Percentiles rank a stretch among this genome's conserved stretches.
These are phyloP conservation scores for Starmera pachycereana DNA, from an alignment of 805 yeast genomes.

Conservation along the genomic window DNA sequence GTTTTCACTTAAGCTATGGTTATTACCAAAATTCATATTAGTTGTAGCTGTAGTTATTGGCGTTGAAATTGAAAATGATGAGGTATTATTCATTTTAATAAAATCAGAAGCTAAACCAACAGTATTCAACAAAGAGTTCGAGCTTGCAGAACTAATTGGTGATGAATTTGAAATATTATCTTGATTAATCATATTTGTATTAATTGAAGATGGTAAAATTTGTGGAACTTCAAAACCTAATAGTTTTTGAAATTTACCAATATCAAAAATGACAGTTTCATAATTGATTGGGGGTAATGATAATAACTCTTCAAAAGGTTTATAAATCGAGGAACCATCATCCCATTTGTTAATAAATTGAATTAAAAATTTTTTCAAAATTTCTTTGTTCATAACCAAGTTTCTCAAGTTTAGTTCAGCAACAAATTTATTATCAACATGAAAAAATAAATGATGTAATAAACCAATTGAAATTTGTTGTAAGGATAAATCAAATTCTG, in stretches of 20 bases:
- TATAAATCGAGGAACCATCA: constrained; percentile 21
- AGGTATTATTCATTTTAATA: too few species aligned
- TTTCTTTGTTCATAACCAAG: constrained; percentile 13
- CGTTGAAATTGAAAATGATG: too few species aligned
- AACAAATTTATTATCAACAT: constrained; percentile 1
- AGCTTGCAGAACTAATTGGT: too few species aligned
- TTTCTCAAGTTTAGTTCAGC: constrained; percentile 2
- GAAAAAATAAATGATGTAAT: constrained; percentile 21
- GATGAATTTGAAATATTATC: too few species aligned
- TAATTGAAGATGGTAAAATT: too few species aligned
- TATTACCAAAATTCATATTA: too few species aligned
- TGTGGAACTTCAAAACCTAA: not conserved
- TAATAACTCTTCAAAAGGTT: constrained; percentile 7
- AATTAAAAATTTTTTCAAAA: constrained; percentile 15
- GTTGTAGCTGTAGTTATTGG: too few species aligned
- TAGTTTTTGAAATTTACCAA: not conserved
- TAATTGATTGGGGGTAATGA: not conserved
- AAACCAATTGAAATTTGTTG: constrained; percentile 21
- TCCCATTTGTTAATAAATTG: constrained; percentile 23
- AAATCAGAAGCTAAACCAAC: too few species aligned
- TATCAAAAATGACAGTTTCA: not conserved
- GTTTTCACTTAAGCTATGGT: too few species aligned
- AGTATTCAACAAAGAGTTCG: too few species aligned
- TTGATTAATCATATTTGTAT: too few species aligned
- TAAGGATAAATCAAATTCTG: constrained; percentile 24